Percentiles rank a stretch among this genome's conserved stretches.
These are phyloP conservation scores for Maudiozyma serrabonitensis DNA, from an alignment of 805 yeast species.

Conservation along the genomic window DNA sequence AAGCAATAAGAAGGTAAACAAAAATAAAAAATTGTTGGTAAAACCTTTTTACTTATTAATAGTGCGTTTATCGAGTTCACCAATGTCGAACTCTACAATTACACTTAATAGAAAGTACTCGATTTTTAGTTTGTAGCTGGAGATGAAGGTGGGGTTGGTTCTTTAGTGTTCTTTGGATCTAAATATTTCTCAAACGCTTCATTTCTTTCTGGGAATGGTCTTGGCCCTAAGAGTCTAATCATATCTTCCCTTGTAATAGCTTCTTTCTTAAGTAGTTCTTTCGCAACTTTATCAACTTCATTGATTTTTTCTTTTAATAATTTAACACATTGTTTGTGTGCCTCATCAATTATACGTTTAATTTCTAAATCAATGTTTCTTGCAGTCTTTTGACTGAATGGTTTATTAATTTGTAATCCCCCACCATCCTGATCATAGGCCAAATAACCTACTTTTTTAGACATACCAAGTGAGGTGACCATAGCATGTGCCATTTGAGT, in stretches of 20 bases:
- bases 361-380: slow-evolving; percentile 74
- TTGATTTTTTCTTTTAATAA: slow-evolving; percentile 56
- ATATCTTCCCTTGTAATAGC: slow-evolving; percentile 91
- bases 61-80: no score
- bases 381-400: slow-evolving; percentile 83
- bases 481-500: slow-evolving; percentile 82
- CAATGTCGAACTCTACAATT: no score
- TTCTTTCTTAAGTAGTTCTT: slow-evolving; percentile 76
- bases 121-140: slow-evolving; percentile 8
- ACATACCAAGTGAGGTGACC: slow-evolving; percentile 86
- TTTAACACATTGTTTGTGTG: slow-evolving; percentile 58
- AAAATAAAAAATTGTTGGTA: neutral
- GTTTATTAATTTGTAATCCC: slow-evolving; percentile 54
- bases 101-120: no score
- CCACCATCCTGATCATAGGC: slow-evolving; percentile 35
- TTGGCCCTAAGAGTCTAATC: slow-evolving; percentile 79
- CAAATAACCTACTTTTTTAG: slow-evolving; percentile 57
- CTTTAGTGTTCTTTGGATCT: slow-evolving; percentile 28
- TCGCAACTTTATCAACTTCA: slow-evolving; percentile 79
- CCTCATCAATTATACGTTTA: slow-evolving; percentile 63
- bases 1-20: neutral
- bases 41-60: no score
- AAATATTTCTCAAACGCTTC: slow-evolving; percentile 89
- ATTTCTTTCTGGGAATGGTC: slow-evolving; percentile 85
- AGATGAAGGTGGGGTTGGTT: slow-evolving; percentile 1